Conservation (phyloP, 1,139 yeast genomes). For the Lodderomyces margitis region DNA sequence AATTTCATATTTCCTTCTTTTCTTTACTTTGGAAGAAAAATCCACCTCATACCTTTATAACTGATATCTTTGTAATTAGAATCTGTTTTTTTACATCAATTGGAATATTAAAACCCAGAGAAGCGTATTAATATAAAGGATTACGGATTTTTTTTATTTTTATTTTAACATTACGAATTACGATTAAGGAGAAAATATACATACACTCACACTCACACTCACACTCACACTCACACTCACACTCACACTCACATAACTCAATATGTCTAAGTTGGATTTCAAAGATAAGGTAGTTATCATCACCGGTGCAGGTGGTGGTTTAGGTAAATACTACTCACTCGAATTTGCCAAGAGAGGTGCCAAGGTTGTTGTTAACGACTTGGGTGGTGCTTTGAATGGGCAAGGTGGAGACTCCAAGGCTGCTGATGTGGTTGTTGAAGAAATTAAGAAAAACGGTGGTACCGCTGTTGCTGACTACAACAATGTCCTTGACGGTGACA, state of each 20-base stretch:
- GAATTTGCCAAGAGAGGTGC: conserved; percentile 92
- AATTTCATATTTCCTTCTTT: no score
- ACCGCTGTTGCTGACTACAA: conserved; percentile 92
- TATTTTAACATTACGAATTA: not conserved
- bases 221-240: not conserved
- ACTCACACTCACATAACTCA: not conserved
- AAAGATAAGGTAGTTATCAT: conserved; percentile 85
- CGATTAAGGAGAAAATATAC: not conserved
- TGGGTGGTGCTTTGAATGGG: conserved; percentile 82
- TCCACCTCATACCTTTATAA: no score
- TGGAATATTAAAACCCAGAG: no score
- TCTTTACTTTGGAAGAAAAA: no score
- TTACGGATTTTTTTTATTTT: no score
- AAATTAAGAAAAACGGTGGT: conserved; percentile 75
- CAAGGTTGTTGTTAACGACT: conserved; percentile 86
- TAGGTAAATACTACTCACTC: conserved; percentile 85
- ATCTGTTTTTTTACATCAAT: no score
- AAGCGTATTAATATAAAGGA: no score
- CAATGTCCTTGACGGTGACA: conserved; percentile 85
- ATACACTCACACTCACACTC: not conserved
- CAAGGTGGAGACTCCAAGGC: conserved; percentile 64
- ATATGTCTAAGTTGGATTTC: conserved; percentile 46
- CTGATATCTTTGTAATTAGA: no score
- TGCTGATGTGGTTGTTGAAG: conserved; percentile 87
- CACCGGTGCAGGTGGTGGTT: conserved; percentile 98